Conservation (phyloP, 139 green algal species). For the Penium margaritaceum region DNA sequence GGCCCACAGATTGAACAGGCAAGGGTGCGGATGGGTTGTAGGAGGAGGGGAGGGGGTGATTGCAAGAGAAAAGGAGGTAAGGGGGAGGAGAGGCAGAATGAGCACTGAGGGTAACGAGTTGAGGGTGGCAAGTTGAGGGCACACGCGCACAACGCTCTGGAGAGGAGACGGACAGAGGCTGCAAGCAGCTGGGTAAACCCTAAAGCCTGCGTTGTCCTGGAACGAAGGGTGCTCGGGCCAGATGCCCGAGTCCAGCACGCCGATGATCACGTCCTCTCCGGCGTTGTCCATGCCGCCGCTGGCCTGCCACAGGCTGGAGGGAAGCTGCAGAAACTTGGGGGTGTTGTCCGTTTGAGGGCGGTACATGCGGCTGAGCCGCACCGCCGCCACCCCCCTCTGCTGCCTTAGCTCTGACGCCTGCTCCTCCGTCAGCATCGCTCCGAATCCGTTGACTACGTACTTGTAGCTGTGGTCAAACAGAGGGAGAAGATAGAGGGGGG, state of each 20-base stretch:
- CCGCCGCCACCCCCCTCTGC: neutral
- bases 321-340: neutral
- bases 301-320: neutral
- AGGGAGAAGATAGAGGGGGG: too few species aligned
- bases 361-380: neutral
- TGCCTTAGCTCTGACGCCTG: neutral
- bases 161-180: neutral
- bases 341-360: neutral
- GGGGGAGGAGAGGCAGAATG: too few species aligned
- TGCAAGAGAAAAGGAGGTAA: too few species aligned
- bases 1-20: too few species aligned
- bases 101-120: too few species aligned
- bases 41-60: too few species aligned
- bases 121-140: too few species aligned
- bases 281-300: neutral
- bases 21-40: too few species aligned
- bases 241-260: neutral
- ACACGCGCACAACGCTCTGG: too few species aligned
- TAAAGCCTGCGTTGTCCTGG: neutral
- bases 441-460: constrained; percentile 1
- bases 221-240: constrained; percentile 1
- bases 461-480: too few species aligned
- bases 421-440: neutral
- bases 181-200: neutral
- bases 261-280: neutral